Conservation (phyloP, 495 filamentous ascomycete species). For the Penicillium cosmopolitanum region DNA sequence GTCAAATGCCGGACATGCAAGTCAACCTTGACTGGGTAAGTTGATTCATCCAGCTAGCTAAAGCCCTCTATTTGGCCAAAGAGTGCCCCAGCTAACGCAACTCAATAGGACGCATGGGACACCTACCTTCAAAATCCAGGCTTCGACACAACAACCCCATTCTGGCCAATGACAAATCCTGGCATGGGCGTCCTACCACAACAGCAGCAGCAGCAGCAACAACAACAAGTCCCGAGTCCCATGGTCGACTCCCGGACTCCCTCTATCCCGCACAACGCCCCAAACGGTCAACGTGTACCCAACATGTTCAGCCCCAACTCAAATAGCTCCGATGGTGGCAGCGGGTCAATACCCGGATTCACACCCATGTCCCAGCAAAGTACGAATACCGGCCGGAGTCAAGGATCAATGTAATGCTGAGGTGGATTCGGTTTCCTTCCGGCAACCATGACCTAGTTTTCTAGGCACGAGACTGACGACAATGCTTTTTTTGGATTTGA, state of each 20-base stretch:
- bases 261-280: conserved; percentile 11
- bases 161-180: conserved; percentile 43
- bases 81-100: too few relatives aligned
- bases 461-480: background rate
- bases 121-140: conserved; percentile 56
- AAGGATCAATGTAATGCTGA: conserved; percentile 12
- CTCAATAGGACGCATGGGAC: conserved; percentile 57
- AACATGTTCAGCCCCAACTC: conserved; percentile 26
- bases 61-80: too few relatives aligned
- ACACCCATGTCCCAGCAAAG: conserved; percentile 19
- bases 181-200: background rate
- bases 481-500: background rate
- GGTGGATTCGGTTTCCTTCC: background rate
- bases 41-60: conserved; percentile 1
- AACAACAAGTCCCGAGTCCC: conserved; percentile 22
- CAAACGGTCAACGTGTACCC: conserved; percentile 12
- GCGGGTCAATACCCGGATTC: conserved; percentile 20
- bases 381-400: conserved; percentile 12
- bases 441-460: background rate
- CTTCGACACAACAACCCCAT: conserved; percentile 48
- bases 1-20: conserved; percentile 64
- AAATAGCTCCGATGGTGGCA: conserved; percentile 21
- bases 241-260: conserved; percentile 15
- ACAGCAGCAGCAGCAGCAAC: background rate
- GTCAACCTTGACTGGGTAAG: conserved; percentile 80